Conservation (phyloP, 2,329 filamentous ascomycete genomes). For the Drechslerella coelobrocha region DNA sequence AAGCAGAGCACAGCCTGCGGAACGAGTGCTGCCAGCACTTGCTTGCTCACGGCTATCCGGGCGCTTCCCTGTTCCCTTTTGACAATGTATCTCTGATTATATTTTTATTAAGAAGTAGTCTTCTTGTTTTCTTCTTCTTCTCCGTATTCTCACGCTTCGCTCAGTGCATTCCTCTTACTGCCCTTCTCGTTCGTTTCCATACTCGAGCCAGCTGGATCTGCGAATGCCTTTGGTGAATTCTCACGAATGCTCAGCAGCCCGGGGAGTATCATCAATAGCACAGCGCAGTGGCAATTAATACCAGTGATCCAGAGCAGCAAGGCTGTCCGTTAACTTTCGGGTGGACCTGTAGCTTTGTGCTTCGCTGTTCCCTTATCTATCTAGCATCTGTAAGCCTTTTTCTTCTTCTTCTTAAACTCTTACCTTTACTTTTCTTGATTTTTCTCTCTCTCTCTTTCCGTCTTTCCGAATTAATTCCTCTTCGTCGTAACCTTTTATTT, state of each 20-base stretch:
- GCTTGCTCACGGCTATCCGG: background rate
- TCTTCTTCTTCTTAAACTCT: background rate
- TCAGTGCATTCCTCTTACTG: too few species aligned
- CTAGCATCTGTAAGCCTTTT: conserved; percentile 5
- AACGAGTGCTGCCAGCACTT: too few species aligned
- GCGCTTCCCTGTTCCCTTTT: background rate
- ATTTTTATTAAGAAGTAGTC: background rate
- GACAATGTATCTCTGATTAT: background rate
- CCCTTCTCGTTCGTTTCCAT: background rate
- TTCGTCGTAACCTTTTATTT: background rate
- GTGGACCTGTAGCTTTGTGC: conserved; percentile 4
- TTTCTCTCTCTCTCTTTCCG: background rate
- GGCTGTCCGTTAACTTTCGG: background rate
- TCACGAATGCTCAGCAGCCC: too few species aligned
- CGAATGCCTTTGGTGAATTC: too few species aligned
- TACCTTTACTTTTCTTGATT: background rate
- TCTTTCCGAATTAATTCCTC: background rate
- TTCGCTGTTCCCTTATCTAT: conserved; percentile 1
- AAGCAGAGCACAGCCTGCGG: background rate
- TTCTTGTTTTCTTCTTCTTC: background rate
- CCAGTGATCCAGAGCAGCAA: too few species aligned
- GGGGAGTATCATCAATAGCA: too few species aligned
- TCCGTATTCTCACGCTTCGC: background rate
- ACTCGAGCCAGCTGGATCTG: too few species aligned
- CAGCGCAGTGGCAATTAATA: background rate